These are phyloP conservation scores for Colletotrichum scovillei DNA, from an alignment of 2,329 filamentous ascomycete species.

Conservation along the genomic window DNA sequence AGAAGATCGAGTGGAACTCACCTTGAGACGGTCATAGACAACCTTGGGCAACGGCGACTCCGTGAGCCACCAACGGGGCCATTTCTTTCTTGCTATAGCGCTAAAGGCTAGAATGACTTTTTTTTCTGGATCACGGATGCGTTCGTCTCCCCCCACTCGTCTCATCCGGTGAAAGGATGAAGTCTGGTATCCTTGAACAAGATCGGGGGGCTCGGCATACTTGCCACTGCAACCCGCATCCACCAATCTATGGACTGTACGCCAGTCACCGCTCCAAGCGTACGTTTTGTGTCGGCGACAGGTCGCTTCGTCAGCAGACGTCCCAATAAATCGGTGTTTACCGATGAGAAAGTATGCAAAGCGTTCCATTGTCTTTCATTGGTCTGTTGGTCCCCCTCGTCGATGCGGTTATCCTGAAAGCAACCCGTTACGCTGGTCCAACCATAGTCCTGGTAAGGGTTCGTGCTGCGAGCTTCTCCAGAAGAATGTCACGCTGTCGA, in stretches of 20 bases:
- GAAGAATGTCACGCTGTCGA: slow-evolving; percentile 18
- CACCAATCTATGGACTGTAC: slow-evolving; percentile 2
- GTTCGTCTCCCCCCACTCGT: slow-evolving; percentile 31
- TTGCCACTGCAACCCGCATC: slow-evolving; percentile 30
- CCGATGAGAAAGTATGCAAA: slow-evolving; percentile 10
- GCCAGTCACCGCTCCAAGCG: slow-evolving; percentile 28
- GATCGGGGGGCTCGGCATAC: slow-evolving; percentile 28
- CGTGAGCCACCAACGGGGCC: slow-evolving; percentile 15
- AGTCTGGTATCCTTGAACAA: slow-evolving; percentile 17
- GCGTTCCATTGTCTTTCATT: neutral
- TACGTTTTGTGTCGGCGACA: slow-evolving; percentile 18
- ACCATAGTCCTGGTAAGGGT: neutral
- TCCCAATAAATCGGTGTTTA: slow-evolving; percentile 26
- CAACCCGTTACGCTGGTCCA: neutral
- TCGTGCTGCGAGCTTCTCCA: slow-evolving; percentile 5
- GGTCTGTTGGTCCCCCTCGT: neutral
- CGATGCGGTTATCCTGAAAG: neutral
- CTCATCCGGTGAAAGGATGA: slow-evolving; percentile 18
- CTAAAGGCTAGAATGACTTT: slow-evolving; percentile 26
- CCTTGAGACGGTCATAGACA: slow-evolving; percentile 8
- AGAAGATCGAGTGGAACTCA: slow-evolving; percentile 4
- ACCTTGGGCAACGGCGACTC: slow-evolving; percentile 1
- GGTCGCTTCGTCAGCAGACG: slow-evolving; percentile 13
- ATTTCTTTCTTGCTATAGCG: slow-evolving; percentile 5
- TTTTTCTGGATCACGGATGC: slow-evolving; percentile 30